Evolutionary conservation across 2,329 filamentous ascomycete genomes (phyloP).

Genomic region (Colletotrichum karsti): DNA sequence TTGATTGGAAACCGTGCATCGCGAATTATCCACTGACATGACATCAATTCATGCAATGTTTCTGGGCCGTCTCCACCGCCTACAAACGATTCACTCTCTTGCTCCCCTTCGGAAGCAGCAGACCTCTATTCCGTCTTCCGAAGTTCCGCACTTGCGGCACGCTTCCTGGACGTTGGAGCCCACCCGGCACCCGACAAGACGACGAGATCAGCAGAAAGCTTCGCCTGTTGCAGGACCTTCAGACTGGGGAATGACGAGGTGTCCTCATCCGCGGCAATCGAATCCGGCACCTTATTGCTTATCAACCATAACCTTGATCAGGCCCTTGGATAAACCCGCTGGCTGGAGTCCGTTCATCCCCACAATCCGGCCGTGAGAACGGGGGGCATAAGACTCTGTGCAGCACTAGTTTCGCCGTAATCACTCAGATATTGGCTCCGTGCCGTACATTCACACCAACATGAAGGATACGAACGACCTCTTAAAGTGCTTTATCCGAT

Average conservation of each 20-base stretch:
- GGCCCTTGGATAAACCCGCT: background rate
- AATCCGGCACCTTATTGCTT: background rate
- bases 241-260: background rate
- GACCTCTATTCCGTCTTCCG: background rate
- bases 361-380: slow-evolving; percentile 4
- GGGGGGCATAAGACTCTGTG: background rate
- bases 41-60: slow-evolving; percentile 4
- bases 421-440: background rate
- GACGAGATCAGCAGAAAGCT: slow-evolving; percentile 23
- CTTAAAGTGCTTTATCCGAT: slow-evolving; percentile 1
- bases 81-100: background rate
- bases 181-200: background rate
- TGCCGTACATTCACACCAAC: background rate
- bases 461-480: background rate
- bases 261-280: slow-evolving; percentile 5
- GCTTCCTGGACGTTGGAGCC: background rate
- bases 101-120: background rate
- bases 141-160: background rate
- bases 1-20: background rate
- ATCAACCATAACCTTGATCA: background rate
- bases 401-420: background rate
- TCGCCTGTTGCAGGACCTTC: too few relatives aligned
- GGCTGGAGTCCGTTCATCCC: slow-evolving; percentile 5
- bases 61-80: slow-evolving; percentile 4
- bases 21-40: background rate